These are phyloP conservation scores for Sugiyamaella marilandica DNA, from an alignment of 805 yeast genomes.

Conservation along the genomic window DNA sequence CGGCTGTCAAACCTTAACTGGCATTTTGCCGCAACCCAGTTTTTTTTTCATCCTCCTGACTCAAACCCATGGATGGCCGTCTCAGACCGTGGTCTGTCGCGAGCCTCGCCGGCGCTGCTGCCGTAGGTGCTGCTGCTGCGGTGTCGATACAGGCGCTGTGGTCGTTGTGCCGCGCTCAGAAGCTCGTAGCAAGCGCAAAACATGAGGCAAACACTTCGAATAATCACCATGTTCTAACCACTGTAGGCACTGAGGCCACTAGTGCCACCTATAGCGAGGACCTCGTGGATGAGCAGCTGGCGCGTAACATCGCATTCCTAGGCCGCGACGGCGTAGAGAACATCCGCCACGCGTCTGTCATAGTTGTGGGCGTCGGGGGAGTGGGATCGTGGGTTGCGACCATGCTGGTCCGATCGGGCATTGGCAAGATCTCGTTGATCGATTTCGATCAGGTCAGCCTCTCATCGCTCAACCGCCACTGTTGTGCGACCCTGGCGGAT, in stretches of 20 bases:
- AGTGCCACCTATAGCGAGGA: constrained; percentile 50
- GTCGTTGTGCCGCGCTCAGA: not conserved
- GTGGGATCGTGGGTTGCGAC: constrained; percentile 85
- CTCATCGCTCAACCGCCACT: constrained; percentile 88
- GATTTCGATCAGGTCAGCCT: constrained; percentile 96
- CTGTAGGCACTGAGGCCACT: not conserved
- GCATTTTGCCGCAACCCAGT: not conserved
- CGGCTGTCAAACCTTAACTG: constrained; percentile 6
- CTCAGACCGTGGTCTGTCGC: not conserved
- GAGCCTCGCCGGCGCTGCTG: constrained; percentile 7
- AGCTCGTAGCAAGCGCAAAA: not conserved
- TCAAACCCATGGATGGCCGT: constrained; percentile 1
- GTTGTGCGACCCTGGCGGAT: constrained; percentile 85
- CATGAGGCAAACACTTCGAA: not conserved
- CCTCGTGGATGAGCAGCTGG: constrained; percentile 83
- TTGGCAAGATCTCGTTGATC: constrained; percentile 68
- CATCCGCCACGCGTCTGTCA: constrained; percentile 64
- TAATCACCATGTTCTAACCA: not conserved
- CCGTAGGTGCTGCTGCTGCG: constrained; percentile 7
- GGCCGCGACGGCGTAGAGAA: constrained; percentile 78
- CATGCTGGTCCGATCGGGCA: constrained; percentile 88
- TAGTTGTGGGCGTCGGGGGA: constrained; percentile 94
- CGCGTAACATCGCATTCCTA: constrained; percentile 87
- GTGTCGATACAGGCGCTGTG: constrained; percentile 2
- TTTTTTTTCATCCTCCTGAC: not conserved